Percentiles rank a stretch among this genome's conserved stretches.
phyloP scores from a whole-genome alignment of 495 filamentous ascomycete genomes.

The Daldinia grandis region DNA sequence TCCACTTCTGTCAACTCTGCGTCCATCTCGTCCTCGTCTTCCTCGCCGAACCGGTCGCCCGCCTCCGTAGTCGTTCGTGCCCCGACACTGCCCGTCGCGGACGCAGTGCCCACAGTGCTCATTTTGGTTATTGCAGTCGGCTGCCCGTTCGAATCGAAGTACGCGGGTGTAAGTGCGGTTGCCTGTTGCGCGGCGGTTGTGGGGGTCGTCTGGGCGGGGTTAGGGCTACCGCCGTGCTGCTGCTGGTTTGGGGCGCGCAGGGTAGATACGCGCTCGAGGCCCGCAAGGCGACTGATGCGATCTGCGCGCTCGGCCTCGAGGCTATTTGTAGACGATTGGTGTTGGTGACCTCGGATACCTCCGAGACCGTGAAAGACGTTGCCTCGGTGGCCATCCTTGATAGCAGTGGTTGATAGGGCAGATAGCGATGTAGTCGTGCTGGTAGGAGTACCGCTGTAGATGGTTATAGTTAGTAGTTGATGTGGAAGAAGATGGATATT shows the following conservation, averaged over 20 bases:
- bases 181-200: conserved; percentile 43
- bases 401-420: conserved; percentile 86
- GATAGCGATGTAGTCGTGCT: conserved; percentile 87
- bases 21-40: conserved; percentile 55
- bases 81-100: conserved; percentile 70
- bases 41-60: conserved; percentile 52
- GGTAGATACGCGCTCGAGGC: conserved; percentile 80
- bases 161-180: conserved; percentile 59
- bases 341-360: conserved; percentile 62
- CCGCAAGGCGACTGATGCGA: conserved; percentile 89
- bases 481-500: conserved; percentile 5
- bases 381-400: conserved; percentile 92
- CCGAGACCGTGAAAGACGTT: conserved; percentile 60
- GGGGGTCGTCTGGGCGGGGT: conserved; percentile 45
- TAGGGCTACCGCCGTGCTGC: conserved; percentile 38
- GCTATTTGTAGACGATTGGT: conserved; percentile 70
- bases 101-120: conserved; percentile 88
- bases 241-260: conserved; percentile 61
- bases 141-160: conserved; percentile 75
- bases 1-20: conserved; percentile 53
- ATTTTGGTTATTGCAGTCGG: conserved; percentile 67
- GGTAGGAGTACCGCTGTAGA: conserved; percentile 83
- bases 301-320: conserved; percentile 91
- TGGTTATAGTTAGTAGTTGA: conserved; percentile 20
- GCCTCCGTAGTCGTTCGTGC: conserved; percentile 70